These are phyloP conservation scores for Babesia gibsoni DNA, from an alignment of 169 alveolate genomes.

Conservation along the genomic window DNA sequence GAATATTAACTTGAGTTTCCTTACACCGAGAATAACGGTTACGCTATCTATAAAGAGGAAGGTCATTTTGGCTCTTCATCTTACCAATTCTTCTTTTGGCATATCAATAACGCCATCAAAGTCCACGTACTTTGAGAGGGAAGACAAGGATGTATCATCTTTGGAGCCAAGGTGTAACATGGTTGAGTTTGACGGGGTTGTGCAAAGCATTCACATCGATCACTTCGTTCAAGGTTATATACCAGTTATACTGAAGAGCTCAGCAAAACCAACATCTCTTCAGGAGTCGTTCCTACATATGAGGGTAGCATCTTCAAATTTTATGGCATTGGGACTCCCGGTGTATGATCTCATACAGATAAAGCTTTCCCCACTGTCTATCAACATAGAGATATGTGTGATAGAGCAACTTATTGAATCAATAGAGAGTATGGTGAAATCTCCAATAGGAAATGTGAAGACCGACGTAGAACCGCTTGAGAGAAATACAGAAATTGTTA, in stretches of 20 bases:
- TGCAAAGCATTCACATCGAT: slow-evolving; percentile 79
- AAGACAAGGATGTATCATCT: slow-evolving; percentile 24
- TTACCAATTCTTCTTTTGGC: slow-evolving; percentile 53
- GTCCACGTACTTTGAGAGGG: slow-evolving; percentile 13
- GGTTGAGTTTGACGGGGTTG: slow-evolving; percentile 55
- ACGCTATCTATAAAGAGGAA: slow-evolving; percentile 70
- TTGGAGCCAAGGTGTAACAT: slow-evolving; percentile 22
- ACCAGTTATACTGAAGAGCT: slow-evolving; percentile 84
- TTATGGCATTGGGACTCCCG: slow-evolving; percentile 57
- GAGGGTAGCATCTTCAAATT: slow-evolving; percentile 23
- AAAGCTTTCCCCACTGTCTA: slow-evolving; percentile 77
- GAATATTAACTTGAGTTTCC: slow-evolving; percentile 52
- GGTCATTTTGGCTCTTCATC: slow-evolving; percentile 70
- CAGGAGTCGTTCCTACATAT: slow-evolving; percentile 68
- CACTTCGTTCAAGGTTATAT: slow-evolving; percentile 86
- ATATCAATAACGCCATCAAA: slow-evolving; percentile 57
- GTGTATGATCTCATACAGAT: slow-evolving; percentile 75
- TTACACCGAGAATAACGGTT: slow-evolving; percentile 69
- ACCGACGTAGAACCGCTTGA: neutral
- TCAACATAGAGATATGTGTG: slow-evolving; percentile 84
- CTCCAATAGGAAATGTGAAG: slow-evolving; percentile 38
- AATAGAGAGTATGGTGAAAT: slow-evolving; percentile 74
- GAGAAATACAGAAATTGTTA: slow-evolving; percentile 54
- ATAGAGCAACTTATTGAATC: slow-evolving; percentile 82
- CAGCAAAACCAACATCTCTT: slow-evolving; percentile 67